phyloP scores from a whole-genome alignment of 1,139 yeast genomes.

The Sugiyamaella novakii region DNA sequence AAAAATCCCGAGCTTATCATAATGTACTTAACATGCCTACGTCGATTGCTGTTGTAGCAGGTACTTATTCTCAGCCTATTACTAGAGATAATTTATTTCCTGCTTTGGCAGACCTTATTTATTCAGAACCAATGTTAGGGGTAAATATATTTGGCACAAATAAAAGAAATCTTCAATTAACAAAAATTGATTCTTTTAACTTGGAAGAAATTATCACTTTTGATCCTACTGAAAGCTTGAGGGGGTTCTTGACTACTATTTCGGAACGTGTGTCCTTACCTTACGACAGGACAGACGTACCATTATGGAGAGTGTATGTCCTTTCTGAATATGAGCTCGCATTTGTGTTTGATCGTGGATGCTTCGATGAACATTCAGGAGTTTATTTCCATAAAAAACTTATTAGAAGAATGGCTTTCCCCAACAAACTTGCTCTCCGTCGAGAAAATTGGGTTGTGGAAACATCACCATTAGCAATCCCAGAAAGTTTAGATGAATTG shows the following conservation, averaged over 20 bases:
- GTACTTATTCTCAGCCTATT: constrained; percentile 23
- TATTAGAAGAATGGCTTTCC: constrained; percentile 9
- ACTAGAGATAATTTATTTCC: constrained; percentile 24
- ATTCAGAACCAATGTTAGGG: constrained; percentile 23
- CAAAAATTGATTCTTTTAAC: constrained; percentile 19
- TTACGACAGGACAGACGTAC: constrained; percentile 23
- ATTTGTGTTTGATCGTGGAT: constrained; percentile 32
- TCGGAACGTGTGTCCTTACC: constrained; percentile 14
- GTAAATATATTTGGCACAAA: constrained; percentile 16
- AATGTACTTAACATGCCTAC: constrained; percentile 16
- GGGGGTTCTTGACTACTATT: constrained; percentile 20
- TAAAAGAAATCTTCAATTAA: constrained; percentile 8
- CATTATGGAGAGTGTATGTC: constrained; percentile 31
- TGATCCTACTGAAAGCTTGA: constrained; percentile 14
- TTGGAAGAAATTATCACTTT: constrained; percentile 25
- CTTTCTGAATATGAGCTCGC: constrained; percentile 23
- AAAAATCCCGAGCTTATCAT: constrained; percentile 26
- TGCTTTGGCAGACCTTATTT: constrained; percentile 23
- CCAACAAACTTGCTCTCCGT: background rate
- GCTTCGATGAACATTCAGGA: constrained; percentile 32
- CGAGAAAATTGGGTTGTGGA: constrained; percentile 8
- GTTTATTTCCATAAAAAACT: constrained; percentile 29
- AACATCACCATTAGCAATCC: constrained; percentile 12
- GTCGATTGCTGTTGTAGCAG: constrained; percentile 27
- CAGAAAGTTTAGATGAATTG: constrained; percentile 7